Base-by-base conservation (phyloP, 1,284 basidiomycete species). In the Anthracocystis setariae region DNA sequence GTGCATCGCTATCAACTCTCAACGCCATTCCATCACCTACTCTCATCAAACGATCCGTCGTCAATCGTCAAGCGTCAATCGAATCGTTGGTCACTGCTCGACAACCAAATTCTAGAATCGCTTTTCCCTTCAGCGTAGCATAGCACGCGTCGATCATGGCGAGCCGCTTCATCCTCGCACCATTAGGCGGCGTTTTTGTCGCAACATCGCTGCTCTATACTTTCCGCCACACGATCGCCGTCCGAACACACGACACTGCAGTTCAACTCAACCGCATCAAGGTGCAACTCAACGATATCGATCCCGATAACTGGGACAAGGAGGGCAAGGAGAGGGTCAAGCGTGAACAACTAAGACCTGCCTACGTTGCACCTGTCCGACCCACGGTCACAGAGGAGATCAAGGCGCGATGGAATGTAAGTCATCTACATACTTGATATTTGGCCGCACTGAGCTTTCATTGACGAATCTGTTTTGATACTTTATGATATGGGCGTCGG, bases 271-370 rank as follows among this genome's bases (percentile, higher is more conserved):
- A 65, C 48, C n/a, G 54, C 2, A 64, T 69, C 61, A 61, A 73
- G 48, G 39, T 68, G 39, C 56, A 68, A 42, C 65, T 73, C 50
- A 60, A 69, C 61, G 65, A 73, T 40, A 68, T 73, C 43, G 70
- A 73, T n/a, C 70, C 70, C 8, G 70, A 73, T 47, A 69, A 73
- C 44, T 73, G 70, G 70, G 65, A 73, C 40, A 65, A 62, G 46
- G 46, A 65, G 33, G 70, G 70, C 44, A 65, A 52, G 42, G 47
- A 65, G 58, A 51, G 61, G 0, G 54, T 69, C 7, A 33, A 57
- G 0, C 51, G 48, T 15, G 57, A 68, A 27, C 58, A 69, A 43
- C 43, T 73, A 17, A 59, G 46, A 32, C 72, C 72, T 1, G 72
- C 72, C 12, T 74, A 71, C 37, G 48, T 67, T 10, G 60, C 72